These are phyloP conservation scores for Entomortierella lignicola DNA, from an alignment of 192 early-diverging fungal species.

Conservation along the genomic window DNA sequence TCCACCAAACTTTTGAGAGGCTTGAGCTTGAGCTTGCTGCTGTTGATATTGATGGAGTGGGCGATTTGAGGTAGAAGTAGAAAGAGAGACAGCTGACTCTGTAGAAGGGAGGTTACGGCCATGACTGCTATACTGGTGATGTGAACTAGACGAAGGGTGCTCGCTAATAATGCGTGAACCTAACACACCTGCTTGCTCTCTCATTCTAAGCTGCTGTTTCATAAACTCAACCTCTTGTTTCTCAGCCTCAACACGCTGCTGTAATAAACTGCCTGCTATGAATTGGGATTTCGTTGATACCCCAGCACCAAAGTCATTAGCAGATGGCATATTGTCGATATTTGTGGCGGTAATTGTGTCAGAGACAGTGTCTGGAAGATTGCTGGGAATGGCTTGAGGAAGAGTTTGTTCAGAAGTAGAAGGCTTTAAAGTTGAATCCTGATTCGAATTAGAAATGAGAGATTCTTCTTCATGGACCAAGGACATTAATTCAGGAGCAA, in stretches of 20 bases:
- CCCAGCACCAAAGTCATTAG: background rate
- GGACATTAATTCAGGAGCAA: background rate
- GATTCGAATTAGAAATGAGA: conserved; percentile 7
- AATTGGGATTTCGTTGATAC: conserved; percentile 12
- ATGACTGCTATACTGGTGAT: conserved; percentile 9
- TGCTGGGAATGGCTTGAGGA: background rate
- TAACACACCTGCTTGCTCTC: conserved; percentile 48
- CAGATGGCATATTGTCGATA: conserved; percentile 4
- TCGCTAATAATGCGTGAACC: conserved; percentile 17
- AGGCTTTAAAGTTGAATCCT: background rate
- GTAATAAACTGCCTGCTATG: conserved; percentile 45
- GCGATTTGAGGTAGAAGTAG: conserved; percentile 1
- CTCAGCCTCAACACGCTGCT: conserved; percentile 50
- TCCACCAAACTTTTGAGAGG: conserved; percentile 36
- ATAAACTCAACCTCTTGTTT: conserved; percentile 48
- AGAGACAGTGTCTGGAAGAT: background rate
- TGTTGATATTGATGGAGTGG: conserved; percentile 5
- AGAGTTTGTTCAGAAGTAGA: background rate
- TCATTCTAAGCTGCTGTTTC: conserved; percentile 38
- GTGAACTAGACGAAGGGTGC: background rate
- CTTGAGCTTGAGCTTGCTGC: conserved; percentile 7
- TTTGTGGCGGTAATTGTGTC: background rate
- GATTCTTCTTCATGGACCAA: background rate
- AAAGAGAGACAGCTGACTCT: conserved; percentile 3
- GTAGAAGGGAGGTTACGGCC: conserved; percentile 15